Evolutionary conservation across 2,329 filamentous ascomycete species (phyloP), one percentile per base, ranked within the genome.

Genomic region (Juglanconis sp.): DNA sequence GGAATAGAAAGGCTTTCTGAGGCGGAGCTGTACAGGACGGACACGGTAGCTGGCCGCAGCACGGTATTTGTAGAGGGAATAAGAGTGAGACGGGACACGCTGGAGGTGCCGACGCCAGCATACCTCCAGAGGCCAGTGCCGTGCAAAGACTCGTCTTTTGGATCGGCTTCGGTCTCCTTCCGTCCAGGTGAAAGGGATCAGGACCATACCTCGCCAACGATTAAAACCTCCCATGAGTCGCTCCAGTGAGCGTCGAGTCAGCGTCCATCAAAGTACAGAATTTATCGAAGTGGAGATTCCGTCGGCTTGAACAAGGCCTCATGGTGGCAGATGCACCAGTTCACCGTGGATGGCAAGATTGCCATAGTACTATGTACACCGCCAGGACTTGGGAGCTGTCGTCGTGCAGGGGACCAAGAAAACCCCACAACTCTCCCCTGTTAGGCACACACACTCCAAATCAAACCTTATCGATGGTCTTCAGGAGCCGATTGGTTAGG

Each of bases 81-180:
- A 8, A 42, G 15, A 13, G 2, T 1, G 32, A 59, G 52, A 36
- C 46, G 5, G 10, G 38, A 35, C 11, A 60, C 57, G 8, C 34
- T 60, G 13, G 57, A 60, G 31, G 57, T 60, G 17, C 57, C 57
- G 38, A 51, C 24, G 24, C 57, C 11, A 15, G n/a, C 32, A 8
- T 60, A 51, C 6, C 46, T 31, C 8, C 53, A 46, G 4, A 51
- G 46, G 7, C 38, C 36, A 10, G 11, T 50, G 9, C 15, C 38
- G 3, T 24, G 47, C 4, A 52, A 36, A 7, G 35, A 51, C 3
- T 17, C 38, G 6, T 56, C 47, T 4, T 46, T 35, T 30, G 38
- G 13, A 3, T 51, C 47, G 34, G 57, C n/a, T 5, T 47, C 52
- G 6, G 46, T 24, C 32, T n/a, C 31, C 10, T 24, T 24, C 4